Evolutionary conservation across 140 eudicot genomes (phyloP).

Genomic region (Cichorium intybus): DNA sequence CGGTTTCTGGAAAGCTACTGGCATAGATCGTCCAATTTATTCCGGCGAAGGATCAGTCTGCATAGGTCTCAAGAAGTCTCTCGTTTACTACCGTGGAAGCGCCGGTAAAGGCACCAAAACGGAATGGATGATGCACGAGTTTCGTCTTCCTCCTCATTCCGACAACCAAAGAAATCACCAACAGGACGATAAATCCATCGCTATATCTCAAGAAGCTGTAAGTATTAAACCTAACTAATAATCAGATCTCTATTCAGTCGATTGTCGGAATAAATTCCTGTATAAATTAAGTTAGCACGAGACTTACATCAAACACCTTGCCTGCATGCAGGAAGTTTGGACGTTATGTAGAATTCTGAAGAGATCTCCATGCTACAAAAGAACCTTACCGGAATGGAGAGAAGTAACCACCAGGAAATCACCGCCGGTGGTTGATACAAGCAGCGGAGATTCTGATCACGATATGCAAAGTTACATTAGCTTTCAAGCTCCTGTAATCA

Average conservation of each 20-base stretch:
- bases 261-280: background rate
- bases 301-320: slow-evolving; percentile 15
- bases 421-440: slow-evolving; percentile 29
- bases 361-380: slow-evolving; percentile 43
- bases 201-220: slow-evolving; percentile 81
- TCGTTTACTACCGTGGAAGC: slow-evolving; percentile 74
- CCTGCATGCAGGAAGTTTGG: slow-evolving; percentile 82
- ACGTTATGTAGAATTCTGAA: slow-evolving; percentile 72
- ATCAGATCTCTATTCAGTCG: background rate
- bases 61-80: slow-evolving; percentile 75
- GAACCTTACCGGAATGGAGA: slow-evolving; percentile 56
- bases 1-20: slow-evolving; percentile 97
- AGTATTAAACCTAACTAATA: slow-evolving; percentile 14
- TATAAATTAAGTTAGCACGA: background rate
- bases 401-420: slow-evolving; percentile 31
- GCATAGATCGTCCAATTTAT: slow-evolving; percentile 74
- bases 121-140: slow-evolving; percentile 95
- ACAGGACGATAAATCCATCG: slow-evolving; percentile 19
- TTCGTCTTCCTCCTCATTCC: slow-evolving; percentile 55
- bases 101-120: slow-evolving; percentile 91
- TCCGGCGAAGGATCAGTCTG: slow-evolving; percentile 34
- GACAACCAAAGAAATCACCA: slow-evolving; percentile 16
- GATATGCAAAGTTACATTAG: slow-evolving; percentile 47
- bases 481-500: slow-evolving; percentile 34
- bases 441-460: slow-evolving; percentile 54